Evolutionary conservation across 2,329 filamentous ascomycete species (phyloP).

Genomic region (Colletotrichum tabaci): DNA sequence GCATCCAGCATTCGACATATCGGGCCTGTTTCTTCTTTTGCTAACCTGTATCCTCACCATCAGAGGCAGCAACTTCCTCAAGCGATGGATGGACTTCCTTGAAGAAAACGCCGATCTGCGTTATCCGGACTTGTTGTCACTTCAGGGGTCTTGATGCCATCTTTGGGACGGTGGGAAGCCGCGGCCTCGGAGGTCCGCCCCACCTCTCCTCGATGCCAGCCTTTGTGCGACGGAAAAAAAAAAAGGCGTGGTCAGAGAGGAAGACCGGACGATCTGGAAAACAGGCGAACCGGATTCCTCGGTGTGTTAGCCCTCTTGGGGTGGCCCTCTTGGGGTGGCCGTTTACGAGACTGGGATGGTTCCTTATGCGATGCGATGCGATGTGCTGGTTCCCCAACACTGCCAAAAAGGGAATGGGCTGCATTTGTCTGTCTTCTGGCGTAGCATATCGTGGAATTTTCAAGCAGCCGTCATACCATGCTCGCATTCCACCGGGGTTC

Average conservation of each 20-base stretch:
- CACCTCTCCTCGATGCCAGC: constrained; percentile 24
- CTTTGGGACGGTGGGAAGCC: constrained; percentile 25
- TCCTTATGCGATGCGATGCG: constrained; percentile 38
- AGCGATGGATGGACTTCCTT: constrained; percentile 90
- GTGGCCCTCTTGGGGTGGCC: constrained; percentile 19
- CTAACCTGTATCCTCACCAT: constrained; percentile 42
- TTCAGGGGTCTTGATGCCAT: constrained; percentile 46
- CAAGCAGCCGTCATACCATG: constrained; percentile 21
- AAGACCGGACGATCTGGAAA: constrained; percentile 36
- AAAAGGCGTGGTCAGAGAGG: not conserved
- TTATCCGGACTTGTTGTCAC: constrained; percentile 79
- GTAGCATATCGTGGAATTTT: constrained; percentile 39
- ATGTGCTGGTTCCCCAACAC: constrained; percentile 23
- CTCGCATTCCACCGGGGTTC: constrained; percentile 16
- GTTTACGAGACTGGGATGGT: constrained; percentile 32
- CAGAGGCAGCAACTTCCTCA: constrained; percentile 88
- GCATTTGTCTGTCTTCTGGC: constrained; percentile 15
- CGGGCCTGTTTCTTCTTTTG: constrained; percentile 35
- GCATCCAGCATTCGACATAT: constrained; percentile 30
- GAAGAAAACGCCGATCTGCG: constrained; percentile 92
- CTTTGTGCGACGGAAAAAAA: constrained; percentile 32
- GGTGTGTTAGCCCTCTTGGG: constrained; percentile 18
- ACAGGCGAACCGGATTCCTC: constrained; percentile 35
- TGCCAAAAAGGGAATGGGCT: constrained; percentile 25
- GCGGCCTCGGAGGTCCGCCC: constrained; percentile 1